A percentile compares a stretch with the other conserved stretches of the same genome.
Conservation (phyloP, 1,139 yeast genomes). For the Zygosaccharomyces sapae region DNA sequence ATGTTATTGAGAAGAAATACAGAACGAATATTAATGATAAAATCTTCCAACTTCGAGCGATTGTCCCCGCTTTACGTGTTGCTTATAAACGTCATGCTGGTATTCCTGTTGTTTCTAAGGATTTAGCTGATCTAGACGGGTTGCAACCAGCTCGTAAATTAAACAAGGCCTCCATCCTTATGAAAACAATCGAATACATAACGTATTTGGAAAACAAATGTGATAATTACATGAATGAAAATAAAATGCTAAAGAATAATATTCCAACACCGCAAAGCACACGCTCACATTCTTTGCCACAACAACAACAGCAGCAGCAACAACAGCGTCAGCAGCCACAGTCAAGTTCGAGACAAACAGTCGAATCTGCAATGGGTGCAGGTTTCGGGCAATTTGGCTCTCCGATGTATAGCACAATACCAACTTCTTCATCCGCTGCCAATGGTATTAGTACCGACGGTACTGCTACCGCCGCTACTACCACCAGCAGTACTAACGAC, state of each 20-base stretch:
- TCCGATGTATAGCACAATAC: constrained; percentile 1
- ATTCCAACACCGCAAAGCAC: constrained; percentile 23
- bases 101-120: constrained; percentile 35
- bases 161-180: constrained; percentile 82
- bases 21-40: constrained; percentile 71
- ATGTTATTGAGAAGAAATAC: constrained; percentile 71
- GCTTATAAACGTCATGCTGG: constrained; percentile 38
- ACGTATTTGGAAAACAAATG: constrained; percentile 74
- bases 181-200: constrained; percentile 88
- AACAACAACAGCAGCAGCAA: constrained; percentile 15
- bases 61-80: constrained; percentile 58
- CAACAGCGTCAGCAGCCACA: constrained; percentile 13
- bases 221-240: constrained; percentile 51
- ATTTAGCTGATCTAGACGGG: constrained; percentile 58
- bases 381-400: constrained; percentile 3
- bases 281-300: constrained; percentile 9
- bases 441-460: neutral
- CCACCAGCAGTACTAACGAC: constrained; percentile 24
- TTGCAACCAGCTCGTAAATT: constrained; percentile 81
- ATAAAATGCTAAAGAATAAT: constrained; percentile 44
- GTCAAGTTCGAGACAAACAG: neutral
- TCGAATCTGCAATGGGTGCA: constrained; percentile 3
- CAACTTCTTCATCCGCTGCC: constrained; percentile 5
- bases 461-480: constrained; percentile 3
- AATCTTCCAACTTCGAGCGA: constrained; percentile 60